phyloP scores from a whole-genome alignment of 106 monocot species.

The Dendrobium catenatum region DNA sequence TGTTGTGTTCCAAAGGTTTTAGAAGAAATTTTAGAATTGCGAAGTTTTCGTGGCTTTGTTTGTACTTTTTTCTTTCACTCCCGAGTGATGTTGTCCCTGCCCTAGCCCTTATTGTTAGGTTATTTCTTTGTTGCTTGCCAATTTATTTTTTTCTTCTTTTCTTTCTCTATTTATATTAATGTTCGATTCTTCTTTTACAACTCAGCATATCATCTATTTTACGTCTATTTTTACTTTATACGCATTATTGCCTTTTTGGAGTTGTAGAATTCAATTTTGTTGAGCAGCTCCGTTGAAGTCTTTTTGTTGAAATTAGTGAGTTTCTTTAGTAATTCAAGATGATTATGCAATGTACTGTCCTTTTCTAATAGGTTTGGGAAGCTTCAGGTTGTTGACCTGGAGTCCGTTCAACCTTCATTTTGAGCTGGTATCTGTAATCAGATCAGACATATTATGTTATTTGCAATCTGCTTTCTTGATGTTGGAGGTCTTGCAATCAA shows the following conservation, averaged over 20 bases:
- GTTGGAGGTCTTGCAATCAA: background rate
- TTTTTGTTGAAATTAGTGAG: background rate
- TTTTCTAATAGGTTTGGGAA: constrained; percentile 73
- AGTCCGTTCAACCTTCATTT: constrained; percentile 63
- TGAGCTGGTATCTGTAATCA: constrained; percentile 50
- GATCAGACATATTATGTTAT: background rate
- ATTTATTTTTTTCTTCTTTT: too few species aligned
- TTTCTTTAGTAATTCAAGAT: background rate
- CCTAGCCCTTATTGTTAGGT: too few species aligned
- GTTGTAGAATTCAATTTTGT: background rate
- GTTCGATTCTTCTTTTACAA: too few species aligned
- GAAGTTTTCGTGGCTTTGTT: background rate
- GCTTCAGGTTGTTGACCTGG: constrained; percentile 73
- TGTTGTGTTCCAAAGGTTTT: background rate
- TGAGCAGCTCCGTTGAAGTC: background rate
- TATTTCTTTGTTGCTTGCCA: too few species aligned
- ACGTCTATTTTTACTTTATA: background rate
- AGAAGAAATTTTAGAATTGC: background rate
- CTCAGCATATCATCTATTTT: too few species aligned
- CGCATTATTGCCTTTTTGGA: background rate
- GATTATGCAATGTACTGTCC: constrained; percentile 3
- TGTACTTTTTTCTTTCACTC: background rate
- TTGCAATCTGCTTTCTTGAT: background rate
- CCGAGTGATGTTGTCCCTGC: too few species aligned
- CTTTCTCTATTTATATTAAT: too few species aligned